phyloP scores from a whole-genome alignment of 805 yeast species.

The Ogataea polymorpha region DNA sequence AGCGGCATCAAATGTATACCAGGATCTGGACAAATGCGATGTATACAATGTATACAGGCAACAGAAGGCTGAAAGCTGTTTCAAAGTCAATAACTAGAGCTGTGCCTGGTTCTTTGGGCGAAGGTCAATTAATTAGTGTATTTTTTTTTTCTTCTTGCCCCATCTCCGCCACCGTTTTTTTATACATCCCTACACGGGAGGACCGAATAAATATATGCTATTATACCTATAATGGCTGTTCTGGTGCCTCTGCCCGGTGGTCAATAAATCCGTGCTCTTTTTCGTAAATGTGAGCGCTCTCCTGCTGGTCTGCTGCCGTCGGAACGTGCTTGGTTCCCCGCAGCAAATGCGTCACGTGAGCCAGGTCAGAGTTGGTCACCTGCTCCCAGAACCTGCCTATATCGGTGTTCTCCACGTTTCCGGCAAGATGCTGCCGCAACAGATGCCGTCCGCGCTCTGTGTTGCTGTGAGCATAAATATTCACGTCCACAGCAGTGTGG shows the following conservation, averaged over 20 bases:
- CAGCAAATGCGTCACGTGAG: constrained; percentile 46
- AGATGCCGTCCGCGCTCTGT: constrained; percentile 41
- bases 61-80: neutral
- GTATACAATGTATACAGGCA: constrained; percentile 12
- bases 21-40: constrained; percentile 1
- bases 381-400: constrained; percentile 71
- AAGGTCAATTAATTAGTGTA: neutral
- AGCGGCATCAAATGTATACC: constrained; percentile 16
- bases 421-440: constrained; percentile 51
- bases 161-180: constrained; percentile 9
- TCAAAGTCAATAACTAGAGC: neutral
- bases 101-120: constrained; percentile 1
- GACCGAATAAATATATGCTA: constrained; percentile 2
- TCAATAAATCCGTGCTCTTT: constrained; percentile 18
- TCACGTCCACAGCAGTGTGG: constrained; percentile 93
- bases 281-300: constrained; percentile 7
- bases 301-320: constrained; percentile 10
- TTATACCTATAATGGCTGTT: constrained; percentile 1
- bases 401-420: constrained; percentile 85
- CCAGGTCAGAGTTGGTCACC: constrained; percentile 47
- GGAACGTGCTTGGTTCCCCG: constrained; percentile 50
- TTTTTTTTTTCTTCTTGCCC: constrained; percentile 7
- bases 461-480: constrained; percentile 78
- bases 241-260: constrained; percentile 17
- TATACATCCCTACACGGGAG: constrained; percentile 3